Percentiles rank a stretch among this genome's conserved stretches.
Conservation (phyloP, 805 yeast species). For the Barnettozyma californica region DNA sequence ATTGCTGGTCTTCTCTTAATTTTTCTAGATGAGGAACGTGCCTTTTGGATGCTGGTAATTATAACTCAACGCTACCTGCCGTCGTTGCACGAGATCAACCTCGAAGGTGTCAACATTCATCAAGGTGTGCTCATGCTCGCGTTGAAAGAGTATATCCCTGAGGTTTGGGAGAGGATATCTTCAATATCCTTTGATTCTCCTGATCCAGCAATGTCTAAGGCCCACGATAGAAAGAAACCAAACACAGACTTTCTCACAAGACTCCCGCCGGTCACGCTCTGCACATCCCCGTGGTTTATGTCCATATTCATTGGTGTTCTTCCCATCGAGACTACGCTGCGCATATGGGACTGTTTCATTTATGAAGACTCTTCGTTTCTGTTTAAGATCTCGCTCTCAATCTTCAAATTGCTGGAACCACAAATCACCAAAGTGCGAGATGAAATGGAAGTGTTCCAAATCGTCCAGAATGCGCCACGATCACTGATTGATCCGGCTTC, state of each 20-base stretch:
- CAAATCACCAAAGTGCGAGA: conserved; percentile 41
- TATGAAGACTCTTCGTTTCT: conserved; percentile 86
- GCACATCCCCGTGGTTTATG: conserved; percentile 98
- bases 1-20: conserved; percentile 80
- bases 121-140: conserved; percentile 93
- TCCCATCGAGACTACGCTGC: conserved; percentile 80
- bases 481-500: conserved; percentile 60
- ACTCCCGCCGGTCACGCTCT: conserved; percentile 85
- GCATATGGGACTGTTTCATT: conserved; percentile 94
- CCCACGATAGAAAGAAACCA: conserved; percentile 17
- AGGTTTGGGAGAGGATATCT: conserved; percentile 59
- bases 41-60: conserved; percentile 95
- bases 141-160: conserved; percentile 76
- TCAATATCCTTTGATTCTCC: conserved; percentile 26
- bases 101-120: conserved; percentile 92
- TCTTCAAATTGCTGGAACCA: conserved; percentile 71
- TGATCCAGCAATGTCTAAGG: neutral
- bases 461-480: conserved; percentile 80
- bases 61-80: conserved; percentile 82
- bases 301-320: conserved; percentile 87
- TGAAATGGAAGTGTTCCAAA: conserved; percentile 71
- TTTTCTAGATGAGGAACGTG: conserved; percentile 82
- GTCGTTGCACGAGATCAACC: conserved; percentile 81
- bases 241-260: conserved; percentile 54
- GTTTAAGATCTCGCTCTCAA: conserved; percentile 75